Conservation (phyloP, 192 early-diverging fungal species). For the Entomortierella chlamydospora region DNA sequence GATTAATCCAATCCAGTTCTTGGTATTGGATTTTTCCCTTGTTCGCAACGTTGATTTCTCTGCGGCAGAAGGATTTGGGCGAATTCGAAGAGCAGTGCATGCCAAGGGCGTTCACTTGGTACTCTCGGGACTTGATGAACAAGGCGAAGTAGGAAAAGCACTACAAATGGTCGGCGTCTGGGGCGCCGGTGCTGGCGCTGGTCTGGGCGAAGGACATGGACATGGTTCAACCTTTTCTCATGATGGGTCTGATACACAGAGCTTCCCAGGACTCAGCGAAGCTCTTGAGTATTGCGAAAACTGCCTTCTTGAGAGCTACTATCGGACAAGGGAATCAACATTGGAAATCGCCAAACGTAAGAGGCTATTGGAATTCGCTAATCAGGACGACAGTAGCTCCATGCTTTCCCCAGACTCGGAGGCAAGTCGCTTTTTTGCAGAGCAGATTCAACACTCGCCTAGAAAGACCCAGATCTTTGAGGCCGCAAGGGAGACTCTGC, state of each 20-base stretch:
- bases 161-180: constrained; percentile 76
- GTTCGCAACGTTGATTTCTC: constrained; percentile 92
- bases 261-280: constrained; percentile 85
- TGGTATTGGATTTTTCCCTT: constrained; percentile 90
- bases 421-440: constrained; percentile 38
- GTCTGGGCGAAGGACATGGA: constrained; percentile 48
- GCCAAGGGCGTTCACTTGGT: constrained; percentile 84
- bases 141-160: constrained; percentile 75
- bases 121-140: constrained; percentile 75
- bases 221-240: constrained; percentile 17
- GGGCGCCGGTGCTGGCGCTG: constrained; percentile 57
- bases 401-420: constrained; percentile 44
- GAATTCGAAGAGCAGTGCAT: constrained; percentile 80
- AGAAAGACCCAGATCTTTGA: constrained; percentile 49
- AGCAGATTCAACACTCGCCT: constrained; percentile 43
- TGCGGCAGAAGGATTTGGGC: constrained; percentile 82
- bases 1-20: constrained; percentile 80
- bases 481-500: constrained; percentile 41
- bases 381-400: constrained; percentile 22
- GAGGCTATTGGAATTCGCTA: constrained; percentile 32
- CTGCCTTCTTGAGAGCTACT: constrained; percentile 82
- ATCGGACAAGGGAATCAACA: constrained; percentile 61
- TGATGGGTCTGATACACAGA: constrained; percentile 70
- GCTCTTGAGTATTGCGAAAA: constrained; percentile 98
- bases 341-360: constrained; percentile 45